Conservation (phyloP, 1,284 basidiomycete species). For the Apiotrichum brassicae region DNA sequence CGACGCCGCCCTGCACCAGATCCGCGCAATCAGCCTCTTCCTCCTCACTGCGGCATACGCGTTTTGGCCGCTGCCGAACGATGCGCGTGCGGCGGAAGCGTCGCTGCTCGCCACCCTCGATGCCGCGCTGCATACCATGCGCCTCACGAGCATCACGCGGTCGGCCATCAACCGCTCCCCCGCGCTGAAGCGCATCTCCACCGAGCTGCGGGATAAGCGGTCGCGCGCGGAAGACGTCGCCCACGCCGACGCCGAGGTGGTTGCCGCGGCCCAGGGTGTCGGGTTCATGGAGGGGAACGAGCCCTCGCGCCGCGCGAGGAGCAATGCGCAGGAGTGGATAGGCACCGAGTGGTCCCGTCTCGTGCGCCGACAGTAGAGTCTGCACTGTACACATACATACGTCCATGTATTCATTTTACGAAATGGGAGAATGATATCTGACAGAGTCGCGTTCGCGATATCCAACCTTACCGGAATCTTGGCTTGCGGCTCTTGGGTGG, state of each 20-base stretch:
- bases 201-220: background rate
- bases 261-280: background rate
- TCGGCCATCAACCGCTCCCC: constrained; percentile 16
- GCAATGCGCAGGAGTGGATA: background rate
- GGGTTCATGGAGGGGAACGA: background rate
- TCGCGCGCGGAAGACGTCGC: constrained; percentile 6
- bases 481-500: no score
- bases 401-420: no score
- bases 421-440: no score
- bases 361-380: background rate
- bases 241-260: background rate
- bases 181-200: constrained; percentile 3
- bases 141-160: constrained; percentile 19
- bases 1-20: constrained; percentile 19
- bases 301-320: no score
- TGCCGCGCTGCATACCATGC: constrained; percentile 13
- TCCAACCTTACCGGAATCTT: no score
- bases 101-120: constrained; percentile 2
- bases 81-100: background rate
- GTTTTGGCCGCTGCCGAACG: constrained; percentile 21
- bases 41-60: constrained; percentile 26
- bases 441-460: no score
- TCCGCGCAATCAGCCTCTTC: constrained; percentile 23
- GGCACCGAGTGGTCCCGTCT: background rate
- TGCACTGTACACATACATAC: no score